Conservation (phyloP, 2,329 filamentous ascomycete species). For the Xylaria multiplex region DNA sequence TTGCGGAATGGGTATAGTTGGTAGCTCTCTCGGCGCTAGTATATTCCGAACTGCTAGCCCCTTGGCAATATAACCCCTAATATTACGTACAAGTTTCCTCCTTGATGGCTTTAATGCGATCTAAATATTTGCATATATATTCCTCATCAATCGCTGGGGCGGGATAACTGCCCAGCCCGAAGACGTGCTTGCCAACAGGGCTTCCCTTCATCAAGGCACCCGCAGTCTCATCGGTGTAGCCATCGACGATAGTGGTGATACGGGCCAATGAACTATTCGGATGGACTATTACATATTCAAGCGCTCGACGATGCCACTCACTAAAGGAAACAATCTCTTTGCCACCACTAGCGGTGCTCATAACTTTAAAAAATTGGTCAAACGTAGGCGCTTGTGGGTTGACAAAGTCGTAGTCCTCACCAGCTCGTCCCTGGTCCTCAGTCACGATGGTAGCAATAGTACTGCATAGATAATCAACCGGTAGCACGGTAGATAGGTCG, state of each 20-base stretch:
- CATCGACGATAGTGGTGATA: constrained; percentile 45
- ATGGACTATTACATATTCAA: constrained; percentile 39
- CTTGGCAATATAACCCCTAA: too few relatives aligned
- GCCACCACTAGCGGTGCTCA: constrained; percentile 35
- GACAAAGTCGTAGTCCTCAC: constrained; percentile 46
- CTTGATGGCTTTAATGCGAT: constrained; percentile 28
- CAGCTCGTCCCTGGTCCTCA: constrained; percentile 36
- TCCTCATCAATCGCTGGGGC: constrained; percentile 36
- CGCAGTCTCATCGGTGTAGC: constrained; percentile 42
- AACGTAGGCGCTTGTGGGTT: constrained; percentile 42
- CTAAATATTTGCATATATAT: constrained; percentile 36
- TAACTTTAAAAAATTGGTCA: constrained; percentile 42
- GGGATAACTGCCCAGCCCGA: constrained; percentile 42
- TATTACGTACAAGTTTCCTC: not conserved
- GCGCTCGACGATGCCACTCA: constrained; percentile 42
- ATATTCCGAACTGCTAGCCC: too few relatives aligned
- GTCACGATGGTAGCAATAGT: constrained; percentile 44
- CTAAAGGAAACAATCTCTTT: constrained; percentile 40
- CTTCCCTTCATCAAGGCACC: constrained; percentile 42
- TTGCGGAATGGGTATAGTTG: too few relatives aligned
- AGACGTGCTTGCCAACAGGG: constrained; percentile 41
- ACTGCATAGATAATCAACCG: constrained; percentile 45
- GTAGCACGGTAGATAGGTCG: constrained; percentile 44
- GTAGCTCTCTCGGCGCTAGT: too few relatives aligned
- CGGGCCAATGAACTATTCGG: constrained; percentile 41